Percentiles rank a stretch among this genome's conserved stretches.
Conservation (phyloP, 2,329 filamentous ascomycete genomes). For the Lecanicillium sp. region DNA sequence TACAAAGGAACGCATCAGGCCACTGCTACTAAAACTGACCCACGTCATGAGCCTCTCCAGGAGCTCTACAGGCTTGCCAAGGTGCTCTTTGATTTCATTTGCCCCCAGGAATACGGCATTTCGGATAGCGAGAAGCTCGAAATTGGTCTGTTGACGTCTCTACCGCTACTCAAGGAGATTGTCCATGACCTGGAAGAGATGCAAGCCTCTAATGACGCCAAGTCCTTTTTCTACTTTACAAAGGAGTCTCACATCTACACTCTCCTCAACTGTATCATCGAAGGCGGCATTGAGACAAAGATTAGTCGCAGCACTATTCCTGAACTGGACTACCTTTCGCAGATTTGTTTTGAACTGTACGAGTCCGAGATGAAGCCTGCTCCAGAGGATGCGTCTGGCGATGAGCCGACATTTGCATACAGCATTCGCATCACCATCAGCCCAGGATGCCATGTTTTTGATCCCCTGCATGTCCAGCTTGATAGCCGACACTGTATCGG, state of each 20-base stretch:
- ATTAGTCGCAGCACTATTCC: slow-evolving; percentile 93
- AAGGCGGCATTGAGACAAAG: slow-evolving; percentile 94
- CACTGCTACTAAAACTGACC: slow-evolving; percentile 61
- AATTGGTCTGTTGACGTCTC: slow-evolving; percentile 86
- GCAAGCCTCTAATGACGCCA: slow-evolving; percentile 87
- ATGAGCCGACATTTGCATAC: slow-evolving; percentile 76
- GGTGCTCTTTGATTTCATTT: slow-evolving; percentile 95
- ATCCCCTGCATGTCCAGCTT: slow-evolving; percentile 91
- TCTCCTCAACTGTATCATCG: slow-evolving; percentile 91
- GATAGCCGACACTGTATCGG: slow-evolving; percentile 96
- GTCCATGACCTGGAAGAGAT: slow-evolving; percentile 95
- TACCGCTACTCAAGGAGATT: slow-evolving; percentile 92
- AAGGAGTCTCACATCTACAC: slow-evolving; percentile 99
- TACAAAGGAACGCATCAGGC: slow-evolving; percentile 68
- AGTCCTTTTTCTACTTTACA: slow-evolving; percentile 98
- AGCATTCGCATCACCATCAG: slow-evolving; percentile 94
- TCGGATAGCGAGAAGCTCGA: slow-evolving; percentile 95
- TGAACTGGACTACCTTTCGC: slow-evolving; percentile 92
- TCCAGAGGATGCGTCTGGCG: slow-evolving; percentile 27
- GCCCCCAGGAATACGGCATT: slow-evolving; percentile 96
- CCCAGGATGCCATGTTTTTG: slow-evolving; percentile 92
- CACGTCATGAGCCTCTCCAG: slow-evolving; percentile 76
- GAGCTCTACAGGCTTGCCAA: slow-evolving; percentile 93
- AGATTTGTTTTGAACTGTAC: slow-evolving; percentile 97
- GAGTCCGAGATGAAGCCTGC: slow-evolving; percentile 72